These are phyloP conservation scores for Penicillium brevicompactum DNA, from an alignment of 2,329 filamentous ascomycete species.

Conservation along the genomic window DNA sequence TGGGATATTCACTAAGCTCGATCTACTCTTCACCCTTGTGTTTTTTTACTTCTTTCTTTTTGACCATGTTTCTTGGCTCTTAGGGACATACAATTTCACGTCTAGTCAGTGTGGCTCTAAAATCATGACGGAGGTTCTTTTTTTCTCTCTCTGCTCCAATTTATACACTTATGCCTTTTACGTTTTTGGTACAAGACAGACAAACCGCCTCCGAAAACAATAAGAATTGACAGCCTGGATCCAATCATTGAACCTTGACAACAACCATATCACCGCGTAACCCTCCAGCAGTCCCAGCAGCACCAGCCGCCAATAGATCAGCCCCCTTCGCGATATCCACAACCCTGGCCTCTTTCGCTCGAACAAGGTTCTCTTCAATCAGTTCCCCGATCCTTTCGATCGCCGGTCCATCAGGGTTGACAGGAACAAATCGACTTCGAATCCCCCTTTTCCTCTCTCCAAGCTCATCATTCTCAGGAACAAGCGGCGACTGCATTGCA, in stretches of 20 bases:
- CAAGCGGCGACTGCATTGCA: constrained; percentile 13
- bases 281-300: constrained; percentile 30
- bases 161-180: not conserved
- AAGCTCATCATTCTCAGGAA: constrained; percentile 20
- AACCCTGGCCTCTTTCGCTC: constrained; percentile 35
- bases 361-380: constrained; percentile 37
- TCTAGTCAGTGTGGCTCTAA: constrained; percentile 1
- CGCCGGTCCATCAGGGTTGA: constrained; percentile 38
- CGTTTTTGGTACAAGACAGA: not conserved
- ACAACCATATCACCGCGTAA: constrained; percentile 36
- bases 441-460: constrained; percentile 26
- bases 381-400: constrained; percentile 38
- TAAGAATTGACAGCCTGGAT: not conserved
- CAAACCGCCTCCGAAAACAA: not conserved
- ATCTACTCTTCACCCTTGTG: constrained; percentile 14
- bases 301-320: constrained; percentile 35
- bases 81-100: not conserved
- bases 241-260: constrained; percentile 29
- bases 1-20: constrained; percentile 23
- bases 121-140: not conserved
- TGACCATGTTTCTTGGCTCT: constrained; percentile 6
- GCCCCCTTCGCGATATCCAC: constrained; percentile 38
- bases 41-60: constrained; percentile 10
- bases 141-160: not conserved
- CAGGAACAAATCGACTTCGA: constrained; percentile 39